A percentile compares a stretch with the other conserved stretches of the same genome.
phyloP scores from a whole-genome alignment of 805 yeast species.

The Suhomyces faveliae region DNA sequence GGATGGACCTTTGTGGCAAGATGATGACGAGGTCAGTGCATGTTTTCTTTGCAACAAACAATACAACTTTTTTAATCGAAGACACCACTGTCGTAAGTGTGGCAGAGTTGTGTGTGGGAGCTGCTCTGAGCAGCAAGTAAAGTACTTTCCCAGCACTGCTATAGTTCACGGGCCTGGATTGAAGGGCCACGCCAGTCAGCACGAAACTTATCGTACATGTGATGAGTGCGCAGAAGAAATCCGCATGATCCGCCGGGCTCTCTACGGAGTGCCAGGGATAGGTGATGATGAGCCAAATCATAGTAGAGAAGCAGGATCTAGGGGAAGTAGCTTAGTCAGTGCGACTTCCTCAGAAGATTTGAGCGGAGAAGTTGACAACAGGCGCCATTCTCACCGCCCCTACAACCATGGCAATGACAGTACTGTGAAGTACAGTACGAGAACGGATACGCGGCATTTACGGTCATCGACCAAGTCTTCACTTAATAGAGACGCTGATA shows the following conservation, averaged over 20 bases:
- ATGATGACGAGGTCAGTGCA: slow-evolving; percentile 49
- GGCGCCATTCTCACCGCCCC: slow-evolving; percentile 4
- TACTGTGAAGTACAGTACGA: slow-evolving; percentile 20
- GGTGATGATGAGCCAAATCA: neutral
- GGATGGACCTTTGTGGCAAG: slow-evolving; percentile 61
- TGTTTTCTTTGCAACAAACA: slow-evolving; percentile 56
- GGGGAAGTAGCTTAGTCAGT: neutral
- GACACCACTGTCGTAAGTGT: slow-evolving; percentile 83
- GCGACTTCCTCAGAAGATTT: neutral
- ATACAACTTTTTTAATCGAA: slow-evolving; percentile 63
- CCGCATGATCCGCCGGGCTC: slow-evolving; percentile 20
- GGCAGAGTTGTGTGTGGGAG: slow-evolving; percentile 74
- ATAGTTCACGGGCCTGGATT: slow-evolving; percentile 17
- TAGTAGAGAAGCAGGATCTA: neutral
- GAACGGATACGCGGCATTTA: slow-evolving; percentile 17
- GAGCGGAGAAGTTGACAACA: neutral
- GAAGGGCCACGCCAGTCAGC: slow-evolving; percentile 10
- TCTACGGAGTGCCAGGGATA: slow-evolving; percentile 6
- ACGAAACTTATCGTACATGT: slow-evolving; percentile 61
- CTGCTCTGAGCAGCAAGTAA: slow-evolving; percentile 56
- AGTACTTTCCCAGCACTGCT: slow-evolving; percentile 22
- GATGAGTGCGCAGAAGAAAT: slow-evolving; percentile 64
- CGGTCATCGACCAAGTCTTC: slow-evolving; percentile 22
- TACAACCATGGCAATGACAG: slow-evolving; percentile 12
- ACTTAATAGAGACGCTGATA: slow-evolving; percentile 18